Conservation (phyloP, 2,329 filamentous ascomycete genomes). For the Huntiella abstrusa region DNA sequence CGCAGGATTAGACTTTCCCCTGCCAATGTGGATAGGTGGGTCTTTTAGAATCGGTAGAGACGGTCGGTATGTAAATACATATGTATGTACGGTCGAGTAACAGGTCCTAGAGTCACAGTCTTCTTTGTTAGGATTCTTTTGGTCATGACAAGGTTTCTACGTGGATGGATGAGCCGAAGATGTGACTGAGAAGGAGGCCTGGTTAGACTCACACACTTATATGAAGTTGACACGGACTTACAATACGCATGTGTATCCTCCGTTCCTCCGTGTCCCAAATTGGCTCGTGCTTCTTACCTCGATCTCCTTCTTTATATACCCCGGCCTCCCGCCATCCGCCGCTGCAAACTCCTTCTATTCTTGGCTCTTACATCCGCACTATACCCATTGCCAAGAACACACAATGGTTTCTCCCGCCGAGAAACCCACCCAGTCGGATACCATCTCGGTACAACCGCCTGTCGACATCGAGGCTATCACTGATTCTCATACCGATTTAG, state of each 20-base stretch:
- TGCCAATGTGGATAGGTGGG: too few species aligned
- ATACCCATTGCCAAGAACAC: background rate
- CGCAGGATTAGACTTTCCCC: too few species aligned
- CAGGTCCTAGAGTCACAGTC: too few species aligned
- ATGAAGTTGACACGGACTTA: too few species aligned
- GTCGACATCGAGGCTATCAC: background rate
- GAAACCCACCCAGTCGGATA: background rate
- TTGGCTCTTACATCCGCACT: background rate
- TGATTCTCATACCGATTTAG: slow-evolving; percentile 3
- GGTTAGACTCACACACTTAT: too few species aligned
- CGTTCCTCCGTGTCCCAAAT: background rate
- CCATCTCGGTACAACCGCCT: too few species aligned
- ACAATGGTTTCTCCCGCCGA: background rate
- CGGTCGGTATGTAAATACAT: too few species aligned
- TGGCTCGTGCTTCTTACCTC: background rate
- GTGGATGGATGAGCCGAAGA: background rate
- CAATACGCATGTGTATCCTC: background rate
- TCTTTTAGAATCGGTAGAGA: too few species aligned
- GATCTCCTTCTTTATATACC: background rate
- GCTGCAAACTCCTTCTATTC: background rate
- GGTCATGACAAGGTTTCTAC: background rate
- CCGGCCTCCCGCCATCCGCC: background rate
- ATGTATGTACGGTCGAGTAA: too few species aligned
- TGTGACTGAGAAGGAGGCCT: too few species aligned
- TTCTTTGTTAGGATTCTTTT: background rate